Conservation (phyloP, 2,329 filamentous ascomycete species). For the Colletotrichum noveboracense region DNA sequence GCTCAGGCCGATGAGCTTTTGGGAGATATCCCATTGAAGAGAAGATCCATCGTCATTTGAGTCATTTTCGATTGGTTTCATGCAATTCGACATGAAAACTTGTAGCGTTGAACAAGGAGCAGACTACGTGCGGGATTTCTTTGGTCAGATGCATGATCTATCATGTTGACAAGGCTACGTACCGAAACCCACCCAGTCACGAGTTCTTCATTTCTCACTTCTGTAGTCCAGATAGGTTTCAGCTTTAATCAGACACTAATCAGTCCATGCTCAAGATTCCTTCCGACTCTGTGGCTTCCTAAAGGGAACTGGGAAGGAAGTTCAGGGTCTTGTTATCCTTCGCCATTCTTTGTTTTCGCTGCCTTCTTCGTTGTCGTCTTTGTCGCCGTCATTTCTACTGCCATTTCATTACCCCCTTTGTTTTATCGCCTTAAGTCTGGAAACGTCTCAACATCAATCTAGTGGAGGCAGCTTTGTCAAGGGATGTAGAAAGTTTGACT, state of each 20-base stretch:
- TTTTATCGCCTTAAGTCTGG: neutral
- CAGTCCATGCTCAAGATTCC: rapidly evolving
- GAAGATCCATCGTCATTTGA: neutral
- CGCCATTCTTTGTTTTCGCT: neutral
- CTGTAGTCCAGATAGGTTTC: neutral
- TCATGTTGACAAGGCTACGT: neutral
- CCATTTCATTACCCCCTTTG: neutral
- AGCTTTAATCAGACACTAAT: neutral
- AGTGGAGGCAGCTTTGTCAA: neutral
- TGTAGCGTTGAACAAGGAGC: neutral
- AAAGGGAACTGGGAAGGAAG: neutral
- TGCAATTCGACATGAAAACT: rapidly evolving
- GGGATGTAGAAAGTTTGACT: neutral
- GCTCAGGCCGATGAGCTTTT: neutral
- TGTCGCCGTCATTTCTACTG: neutral
- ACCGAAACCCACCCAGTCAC: neutral
- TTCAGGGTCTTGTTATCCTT: neutral
- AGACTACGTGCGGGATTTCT: neutral
- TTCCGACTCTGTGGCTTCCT: neutral
- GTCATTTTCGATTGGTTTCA: neutral
- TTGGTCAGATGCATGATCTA: neutral
- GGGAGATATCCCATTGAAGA: neutral
- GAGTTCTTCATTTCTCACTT: neutral
- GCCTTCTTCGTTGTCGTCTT: neutral
- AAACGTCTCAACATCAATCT: neutral